Evolutionary conservation across 495 filamentous ascomycete species (phyloP).

Genomic region (Daldinia vernicosa): DNA sequence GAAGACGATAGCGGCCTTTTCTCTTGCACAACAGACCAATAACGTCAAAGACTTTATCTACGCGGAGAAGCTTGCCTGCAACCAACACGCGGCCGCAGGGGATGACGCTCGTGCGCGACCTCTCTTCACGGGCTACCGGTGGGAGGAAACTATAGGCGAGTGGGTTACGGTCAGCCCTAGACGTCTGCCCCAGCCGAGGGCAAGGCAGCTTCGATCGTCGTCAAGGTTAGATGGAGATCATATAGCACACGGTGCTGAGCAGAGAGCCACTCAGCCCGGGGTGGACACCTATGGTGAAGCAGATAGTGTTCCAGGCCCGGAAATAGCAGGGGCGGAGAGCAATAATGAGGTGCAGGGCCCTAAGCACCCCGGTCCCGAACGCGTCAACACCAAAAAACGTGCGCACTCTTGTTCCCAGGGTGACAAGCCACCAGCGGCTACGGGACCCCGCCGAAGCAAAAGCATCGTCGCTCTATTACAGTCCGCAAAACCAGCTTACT

Average conservation of each 20-base stretch:
- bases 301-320: slow-evolving; percentile 30
- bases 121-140: slow-evolving; percentile 53
- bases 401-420: slow-evolving; percentile 21
- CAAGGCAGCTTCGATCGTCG: slow-evolving; percentile 25
- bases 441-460: slow-evolving; percentile 1
- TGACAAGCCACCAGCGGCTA: slow-evolving; percentile 17
- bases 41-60: slow-evolving; percentile 55
- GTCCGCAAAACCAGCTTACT: slow-evolving; percentile 1
- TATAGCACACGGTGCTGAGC: neutral
- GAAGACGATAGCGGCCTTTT: slow-evolving; percentile 48
- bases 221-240: slow-evolving; percentile 24
- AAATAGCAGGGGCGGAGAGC: slow-evolving; percentile 24
- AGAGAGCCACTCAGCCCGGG: slow-evolving; percentile 22
- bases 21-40: slow-evolving; percentile 53
- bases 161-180: slow-evolving; percentile 57
- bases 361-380: slow-evolving; percentile 9
- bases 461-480: neutral
- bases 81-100: slow-evolving; percentile 17
- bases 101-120: slow-evolving; percentile 19
- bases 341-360: slow-evolving; percentile 9
- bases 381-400: slow-evolving; percentile 39
- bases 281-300: slow-evolving; percentile 21
- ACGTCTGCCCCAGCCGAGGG: slow-evolving; percentile 14
- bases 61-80: slow-evolving; percentile 50
- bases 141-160: slow-evolving; percentile 65